Evolutionary conservation across 176 grass and related monocot species (phyloP), one percentile per base, ranked within the genome.

Genomic region (Carex kokanica): DNA sequence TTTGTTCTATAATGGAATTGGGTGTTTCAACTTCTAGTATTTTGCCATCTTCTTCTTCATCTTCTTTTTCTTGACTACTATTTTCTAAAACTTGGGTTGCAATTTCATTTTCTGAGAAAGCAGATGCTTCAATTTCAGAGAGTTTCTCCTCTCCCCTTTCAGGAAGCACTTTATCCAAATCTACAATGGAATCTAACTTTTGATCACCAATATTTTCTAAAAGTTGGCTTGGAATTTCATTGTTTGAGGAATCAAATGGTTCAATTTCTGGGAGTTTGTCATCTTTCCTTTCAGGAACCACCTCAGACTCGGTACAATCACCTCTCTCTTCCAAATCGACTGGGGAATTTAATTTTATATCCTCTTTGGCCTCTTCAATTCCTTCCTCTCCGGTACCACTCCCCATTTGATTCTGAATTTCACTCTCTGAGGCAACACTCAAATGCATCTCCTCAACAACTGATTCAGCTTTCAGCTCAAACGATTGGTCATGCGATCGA

Each of bases 41-140:
- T 49, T 82, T 64, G 20, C 38, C 6, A 49, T 73, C 17, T 45
- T 47, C 20, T 75, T 75, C 72, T 64, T 49, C 23, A 8, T 63
- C 60, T 64, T 21, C 23, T 53, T 64, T 29, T 51, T 14, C 57
- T 45, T 82, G 36, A 25, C 15, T 82, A 18, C 13, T 67, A 52
- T 64, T 68, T 82, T 82, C 61, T n/a, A 53, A 51, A 61, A 81
- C 20, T 23, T 61, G 78, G 57, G 56, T 61, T 62, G 55, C 43
- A 40, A 40, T 80, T 43, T 62, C 55, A 61, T 54, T 27, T 34
- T 72, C 61, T 1, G 45, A 83, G 24, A 34, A 57, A 54, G 59
- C 78, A 4, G 59, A 18, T n/a, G 8, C 3, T 61, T 61, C 20
- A 12, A 11, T 61, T 61, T 61, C n/a, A 71, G 17, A 43, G 38